A percentile compares a stretch with the other conserved stretches of the same genome.
Conservation (phyloP, 306 rosid genomes). For the Vachellia pachyceras region DNA sequence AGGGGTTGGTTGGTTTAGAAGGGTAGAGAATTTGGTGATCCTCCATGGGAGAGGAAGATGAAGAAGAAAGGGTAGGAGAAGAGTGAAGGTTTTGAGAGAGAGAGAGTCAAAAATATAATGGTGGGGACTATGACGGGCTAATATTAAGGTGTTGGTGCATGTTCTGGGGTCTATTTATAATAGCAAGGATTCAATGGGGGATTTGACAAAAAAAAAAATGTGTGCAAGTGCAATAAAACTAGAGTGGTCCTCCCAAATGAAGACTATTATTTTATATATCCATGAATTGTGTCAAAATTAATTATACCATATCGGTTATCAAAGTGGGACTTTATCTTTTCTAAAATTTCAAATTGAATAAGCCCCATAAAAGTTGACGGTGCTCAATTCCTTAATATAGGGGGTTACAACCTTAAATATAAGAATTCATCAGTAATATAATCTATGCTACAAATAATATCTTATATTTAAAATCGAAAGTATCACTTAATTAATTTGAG, state of each 20-base stretch:
- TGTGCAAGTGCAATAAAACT: neutral
- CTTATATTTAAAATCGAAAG: too few species aligned
- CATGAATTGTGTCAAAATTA: too few species aligned
- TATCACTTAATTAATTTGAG: too few species aligned
- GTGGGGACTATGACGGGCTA: constrained; percentile 24
- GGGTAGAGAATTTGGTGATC: constrained; percentile 58
- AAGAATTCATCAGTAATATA: too few species aligned
- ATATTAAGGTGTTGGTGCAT: constrained; percentile 52
- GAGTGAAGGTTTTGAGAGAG: constrained; percentile 29
- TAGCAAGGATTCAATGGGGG: constrained; percentile 19
- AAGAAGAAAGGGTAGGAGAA: neutral
- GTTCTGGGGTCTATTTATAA: constrained; percentile 65
- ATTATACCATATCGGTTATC: neutral
- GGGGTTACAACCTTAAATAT: too few species aligned
- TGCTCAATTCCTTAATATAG: too few species aligned
- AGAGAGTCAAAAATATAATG: neutral
- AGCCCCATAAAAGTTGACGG: too few species aligned
- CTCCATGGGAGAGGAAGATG: constrained; percentile 33
- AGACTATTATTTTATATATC: too few species aligned
- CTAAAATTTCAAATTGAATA: too few species aligned
- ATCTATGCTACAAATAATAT: too few species aligned
- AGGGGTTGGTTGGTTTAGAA: constrained; percentile 49
- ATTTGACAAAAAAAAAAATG: neutral
- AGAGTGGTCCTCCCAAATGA: neutral
- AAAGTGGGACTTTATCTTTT: neutral